phyloP scores from a whole-genome alignment of 768 basidiomycete genomes.

The Suillus cothurnatus region DNA sequence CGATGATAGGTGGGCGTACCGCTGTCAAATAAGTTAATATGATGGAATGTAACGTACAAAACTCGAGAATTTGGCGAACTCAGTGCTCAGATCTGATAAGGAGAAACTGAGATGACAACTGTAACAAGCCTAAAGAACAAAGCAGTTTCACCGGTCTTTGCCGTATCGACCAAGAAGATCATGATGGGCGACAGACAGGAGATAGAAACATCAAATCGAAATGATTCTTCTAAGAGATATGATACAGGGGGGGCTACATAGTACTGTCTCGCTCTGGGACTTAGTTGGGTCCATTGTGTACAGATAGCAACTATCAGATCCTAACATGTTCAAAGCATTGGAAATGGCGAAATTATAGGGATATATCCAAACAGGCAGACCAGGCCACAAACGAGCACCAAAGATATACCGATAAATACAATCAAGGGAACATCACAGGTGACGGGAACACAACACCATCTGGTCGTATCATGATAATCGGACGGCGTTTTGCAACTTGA shows the following conservation, averaged over 20 bases:
- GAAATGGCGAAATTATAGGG: constrained; percentile 23
- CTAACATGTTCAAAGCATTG: constrained; percentile 29
- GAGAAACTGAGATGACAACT: not conserved
- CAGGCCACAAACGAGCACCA: constrained; percentile 21
- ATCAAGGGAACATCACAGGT: constrained; percentile 71
- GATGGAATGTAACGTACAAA: constrained; percentile 10
- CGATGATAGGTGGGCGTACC: constrained; percentile 12
- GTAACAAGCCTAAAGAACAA: not conserved
- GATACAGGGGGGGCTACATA: constrained; percentile 35
- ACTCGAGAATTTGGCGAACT: not conserved
- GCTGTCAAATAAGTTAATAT: constrained; percentile 10
- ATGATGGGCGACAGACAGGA: constrained; percentile 3
- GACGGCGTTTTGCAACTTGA: constrained; percentile 66
- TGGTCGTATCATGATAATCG: constrained; percentile 78
- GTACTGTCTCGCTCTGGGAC: constrained; percentile 24
- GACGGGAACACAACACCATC: constrained; percentile 92
- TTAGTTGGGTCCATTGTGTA: constrained; percentile 33
- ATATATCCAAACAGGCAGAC: constrained; percentile 25
- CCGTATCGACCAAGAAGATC: constrained; percentile 2
- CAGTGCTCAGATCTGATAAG: constrained; percentile 4
- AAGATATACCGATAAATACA: constrained; percentile 18
- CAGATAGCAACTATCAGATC: constrained; percentile 32
- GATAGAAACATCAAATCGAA: constrained; percentile 7
- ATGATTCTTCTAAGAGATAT: constrained; percentile 12
- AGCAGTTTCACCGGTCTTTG: not conserved